These are phyloP conservation scores for Fusarium sp. DNA, from an alignment of 2,329 filamentous ascomycete species.

Conservation along the genomic window DNA sequence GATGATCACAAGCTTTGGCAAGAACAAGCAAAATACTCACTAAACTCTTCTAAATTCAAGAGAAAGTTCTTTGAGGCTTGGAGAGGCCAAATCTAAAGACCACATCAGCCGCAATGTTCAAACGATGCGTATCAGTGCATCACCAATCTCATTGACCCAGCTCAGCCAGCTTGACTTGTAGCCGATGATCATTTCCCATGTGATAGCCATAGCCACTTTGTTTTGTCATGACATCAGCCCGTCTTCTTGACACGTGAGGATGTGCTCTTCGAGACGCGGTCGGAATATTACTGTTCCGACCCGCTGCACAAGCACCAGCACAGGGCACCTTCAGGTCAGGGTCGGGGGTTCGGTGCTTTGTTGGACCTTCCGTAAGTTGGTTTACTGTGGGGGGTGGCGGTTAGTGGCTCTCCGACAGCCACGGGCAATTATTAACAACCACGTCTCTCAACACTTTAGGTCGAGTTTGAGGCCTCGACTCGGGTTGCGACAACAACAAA, in stretches of 20 bases:
- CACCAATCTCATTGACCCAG: slow-evolving; percentile 1
- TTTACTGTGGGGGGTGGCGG: slow-evolving; percentile 41
- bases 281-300: slow-evolving; percentile 35
- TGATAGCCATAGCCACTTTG: slow-evolving; percentile 19
- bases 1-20: slow-evolving; percentile 12
- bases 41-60: slow-evolving; percentile 10
- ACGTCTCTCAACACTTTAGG: slow-evolving; percentile 47
- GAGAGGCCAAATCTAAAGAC: slow-evolving; percentile 3
- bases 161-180: neutral
- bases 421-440: slow-evolving; percentile 42
- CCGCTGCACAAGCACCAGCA: neutral
- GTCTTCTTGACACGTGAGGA: slow-evolving; percentile 41
- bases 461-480: slow-evolving; percentile 11
- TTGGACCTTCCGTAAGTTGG: slow-evolving; percentile 10
- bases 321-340: neutral
- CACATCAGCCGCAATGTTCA: slow-evolving; percentile 4
- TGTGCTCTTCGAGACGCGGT: neutral
- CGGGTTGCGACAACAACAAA: slow-evolving; percentile 6
- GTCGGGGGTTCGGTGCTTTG: no score
- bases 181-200: slow-evolving; percentile 40
- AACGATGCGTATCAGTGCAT: neutral
- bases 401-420: slow-evolving; percentile 39
- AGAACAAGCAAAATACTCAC: slow-evolving; percentile 9
- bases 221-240: slow-evolving; percentile 44
- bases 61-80: slow-evolving; percentile 10